Base-by-base conservation (phyloP, 257 asterid genomes). In the Ballota nigra region DNA sequence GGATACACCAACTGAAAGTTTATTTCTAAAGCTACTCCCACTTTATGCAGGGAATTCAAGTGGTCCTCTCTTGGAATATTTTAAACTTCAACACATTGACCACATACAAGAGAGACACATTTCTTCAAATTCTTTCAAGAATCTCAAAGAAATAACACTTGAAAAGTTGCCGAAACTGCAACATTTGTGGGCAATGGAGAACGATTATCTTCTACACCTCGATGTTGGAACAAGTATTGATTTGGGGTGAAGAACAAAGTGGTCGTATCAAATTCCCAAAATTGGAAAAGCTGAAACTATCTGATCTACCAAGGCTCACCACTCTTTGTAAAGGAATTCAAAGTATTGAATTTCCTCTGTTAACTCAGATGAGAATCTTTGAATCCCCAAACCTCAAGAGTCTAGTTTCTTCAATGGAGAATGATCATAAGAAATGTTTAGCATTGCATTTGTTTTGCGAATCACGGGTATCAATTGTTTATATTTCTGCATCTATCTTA, bases 371-470 rank as follows among this genome's bases (percentile, higher is more conserved):
- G 56, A 11, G 1, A 3, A 18, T 49, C 3, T 0, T 0, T 2
- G 6, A 49, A n/a, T 49, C 10, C 56, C 23, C 23, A 49, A 49
- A 49, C 10, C 9, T 49, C 23, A 49, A 49, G 23, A 15, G 10
- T 49, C 23, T 49, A 18, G 23, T 49, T 49, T 49, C 56, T 5
- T 16, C 9, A 12, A 2, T 2, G 10, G 23, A 5, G 6, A 20
- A 2, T 19, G 13, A 51, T 43, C 4, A n/a, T 6, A n/a, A 41
- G 2, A 13, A 2, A 41, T 12, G 18, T 3, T 41, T 1, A 4
- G 51, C 23, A 5, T 49, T 49, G 10, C 56, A 49, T n/a, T 49
- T 49, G 3, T 69, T 69, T 8, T 53, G 73, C 73, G 13, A 69
- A 12, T 19, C 62, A 1, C 11, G 11, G 31, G 19, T 13, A 40